A percentile compares a stretch with the other conserved stretches of the same genome.
These are phyloP conservation scores for Holtermanniella nyarrowii DNA, from an alignment of 768 basidiomycete species.

Conservation along the genomic window DNA sequence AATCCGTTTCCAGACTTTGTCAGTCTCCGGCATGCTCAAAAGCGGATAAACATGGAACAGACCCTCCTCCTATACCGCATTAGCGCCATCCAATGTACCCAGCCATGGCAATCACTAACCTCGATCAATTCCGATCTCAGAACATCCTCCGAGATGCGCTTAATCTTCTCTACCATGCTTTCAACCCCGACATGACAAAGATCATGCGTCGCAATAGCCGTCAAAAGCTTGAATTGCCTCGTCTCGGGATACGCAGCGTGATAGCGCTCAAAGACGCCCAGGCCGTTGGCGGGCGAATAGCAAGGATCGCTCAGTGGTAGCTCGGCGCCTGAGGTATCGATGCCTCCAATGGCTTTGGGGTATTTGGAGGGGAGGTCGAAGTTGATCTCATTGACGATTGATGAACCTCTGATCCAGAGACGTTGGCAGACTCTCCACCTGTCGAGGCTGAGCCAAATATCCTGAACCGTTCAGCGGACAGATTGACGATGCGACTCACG, in stretches of 20 bases:
- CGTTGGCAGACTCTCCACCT: not conserved
- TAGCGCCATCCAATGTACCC: not conserved
- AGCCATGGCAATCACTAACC: slow-evolving; percentile 4
- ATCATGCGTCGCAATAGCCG: slow-evolving; percentile 12
- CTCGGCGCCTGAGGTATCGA: too few species aligned
- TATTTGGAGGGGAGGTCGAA: slow-evolving; percentile 1
- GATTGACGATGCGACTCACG: not conserved
- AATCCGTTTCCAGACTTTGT: slow-evolving; percentile 3
- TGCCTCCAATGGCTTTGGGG: not conserved
- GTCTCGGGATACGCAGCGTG: not conserved
- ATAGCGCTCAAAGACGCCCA: slow-evolving; percentile 7
- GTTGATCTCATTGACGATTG: slow-evolving; percentile 1
- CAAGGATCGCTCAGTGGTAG: slow-evolving; percentile 1
- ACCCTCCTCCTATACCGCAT: slow-evolving; percentile 9
- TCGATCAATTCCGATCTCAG: slow-evolving; percentile 6
- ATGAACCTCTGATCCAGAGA: slow-evolving; percentile 10
- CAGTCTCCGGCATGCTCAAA: slow-evolving; percentile 1
- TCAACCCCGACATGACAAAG: slow-evolving; percentile 1
- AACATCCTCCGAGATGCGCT: slow-evolving; percentile 3
- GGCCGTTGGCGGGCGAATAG: slow-evolving; percentile 7
- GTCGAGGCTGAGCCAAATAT: slow-evolving; percentile 9
- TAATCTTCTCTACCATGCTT: slow-evolving; percentile 4
- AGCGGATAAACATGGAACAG: slow-evolving; percentile 17
- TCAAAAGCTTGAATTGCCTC: slow-evolving; percentile 1
- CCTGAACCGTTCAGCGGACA: slow-evolving; percentile 5